A percentile compares a stretch with the other conserved stretches of the same genome.
These are phyloP conservation scores for Pichia kudriavzevii DNA, from an alignment of 1,139 yeast genomes.

Conservation along the genomic window DNA sequence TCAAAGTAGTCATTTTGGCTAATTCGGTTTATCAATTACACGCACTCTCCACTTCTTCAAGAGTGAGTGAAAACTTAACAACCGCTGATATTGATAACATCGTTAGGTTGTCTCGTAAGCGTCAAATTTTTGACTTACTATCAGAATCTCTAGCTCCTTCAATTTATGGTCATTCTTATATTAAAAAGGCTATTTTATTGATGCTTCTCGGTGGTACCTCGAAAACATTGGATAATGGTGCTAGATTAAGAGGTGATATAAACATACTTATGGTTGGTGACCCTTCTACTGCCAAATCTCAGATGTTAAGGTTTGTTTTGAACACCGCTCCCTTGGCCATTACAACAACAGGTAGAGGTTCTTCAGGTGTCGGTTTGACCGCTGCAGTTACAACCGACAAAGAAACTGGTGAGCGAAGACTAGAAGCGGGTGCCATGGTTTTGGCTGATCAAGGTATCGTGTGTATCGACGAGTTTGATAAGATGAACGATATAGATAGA, in stretches of 20 bases:
- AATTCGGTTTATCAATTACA: conserved; percentile 86
- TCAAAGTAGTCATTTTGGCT: conserved; percentile 74
- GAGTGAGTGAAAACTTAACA: conserved; percentile 66
- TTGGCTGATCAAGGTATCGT: conserved; percentile 96
- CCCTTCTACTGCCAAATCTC: conserved; percentile 98
- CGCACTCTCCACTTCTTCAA: conserved; percentile 80
- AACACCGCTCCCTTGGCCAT: conserved; percentile 94
- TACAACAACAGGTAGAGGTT: conserved; percentile 98
- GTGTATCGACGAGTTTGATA: conserved; percentile 97
- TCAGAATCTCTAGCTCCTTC: conserved; percentile 92
- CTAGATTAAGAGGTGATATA: conserved; percentile 97
- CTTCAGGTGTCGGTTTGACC: conserved; percentile 98
- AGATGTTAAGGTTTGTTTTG: conserved; percentile 84
- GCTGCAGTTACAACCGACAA: conserved; percentile 97
- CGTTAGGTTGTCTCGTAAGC: conserved; percentile 63
- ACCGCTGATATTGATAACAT: conserved; percentile 84
- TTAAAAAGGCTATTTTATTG: conserved; percentile 83
- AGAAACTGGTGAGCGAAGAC: conserved; percentile 93
- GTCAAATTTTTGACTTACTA: conserved; percentile 67
- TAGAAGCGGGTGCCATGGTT: conserved; percentile 99
- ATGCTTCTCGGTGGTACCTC: conserved; percentile 94
- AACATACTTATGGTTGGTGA: conserved; percentile 96
- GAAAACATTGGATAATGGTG: conserved; percentile 88
- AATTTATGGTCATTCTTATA: conserved; percentile 86
- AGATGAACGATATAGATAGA: conserved; percentile 93